Evolutionary conservation across 1,284 basidiomycete species (phyloP).

Genomic region (Ustilago xerochloae): DNA sequence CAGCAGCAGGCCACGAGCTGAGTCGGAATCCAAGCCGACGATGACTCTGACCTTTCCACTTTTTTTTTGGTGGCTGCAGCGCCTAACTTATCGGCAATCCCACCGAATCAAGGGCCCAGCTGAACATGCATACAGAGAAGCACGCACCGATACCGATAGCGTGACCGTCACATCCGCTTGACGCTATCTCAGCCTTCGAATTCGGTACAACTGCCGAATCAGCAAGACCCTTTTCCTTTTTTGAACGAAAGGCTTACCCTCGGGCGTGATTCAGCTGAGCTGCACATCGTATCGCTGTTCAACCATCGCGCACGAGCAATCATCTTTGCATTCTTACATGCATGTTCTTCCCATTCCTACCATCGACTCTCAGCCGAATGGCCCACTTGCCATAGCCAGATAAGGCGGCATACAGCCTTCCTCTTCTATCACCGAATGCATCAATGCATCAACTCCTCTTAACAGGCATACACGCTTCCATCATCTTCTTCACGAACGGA

Average conservation of each 20-base stretch:
- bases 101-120: not conserved
- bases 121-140: constrained; percentile 6
- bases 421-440: not conserved
- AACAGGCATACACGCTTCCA: not conserved
- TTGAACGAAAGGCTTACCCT: no score
- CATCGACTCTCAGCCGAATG: not conserved
- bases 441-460: not conserved
- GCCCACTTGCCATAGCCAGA: not conserved
- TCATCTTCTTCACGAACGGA: not conserved
- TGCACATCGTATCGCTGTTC: no score
- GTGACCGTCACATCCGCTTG: constrained; percentile 8
- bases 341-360: not conserved
- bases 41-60: constrained; percentile 1
- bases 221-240: not conserved
- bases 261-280: not conserved
- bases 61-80: not conserved
- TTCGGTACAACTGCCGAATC: constrained; percentile 1
- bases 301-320: not conserved
- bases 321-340: no score
- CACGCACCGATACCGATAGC: no score
- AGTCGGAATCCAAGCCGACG: not conserved
- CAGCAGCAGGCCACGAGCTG: not conserved
- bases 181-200: constrained; percentile 1
- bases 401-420: no score
- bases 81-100: not conserved